Conservation (phyloP, 768 basidiomycete genomes). For the Cyclocybe cylindracea region DNA sequence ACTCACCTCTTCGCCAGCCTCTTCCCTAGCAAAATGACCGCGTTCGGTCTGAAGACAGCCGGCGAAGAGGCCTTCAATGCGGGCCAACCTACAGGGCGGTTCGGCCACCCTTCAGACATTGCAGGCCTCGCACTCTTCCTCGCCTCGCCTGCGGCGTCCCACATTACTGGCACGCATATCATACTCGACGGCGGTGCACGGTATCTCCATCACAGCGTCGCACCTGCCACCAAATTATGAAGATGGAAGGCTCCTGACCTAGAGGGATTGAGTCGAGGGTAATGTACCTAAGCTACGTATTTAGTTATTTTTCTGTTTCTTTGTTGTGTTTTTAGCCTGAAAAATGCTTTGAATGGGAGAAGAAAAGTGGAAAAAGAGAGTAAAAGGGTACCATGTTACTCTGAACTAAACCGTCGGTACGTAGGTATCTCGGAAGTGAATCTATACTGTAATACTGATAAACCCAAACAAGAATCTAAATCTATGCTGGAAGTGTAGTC, state of each 20-base stretch:
- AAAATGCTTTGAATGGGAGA: background rate
- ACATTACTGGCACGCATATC: conserved; percentile 74
- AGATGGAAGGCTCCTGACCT: background rate
- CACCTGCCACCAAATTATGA: conserved; percentile 36
- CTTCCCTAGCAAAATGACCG: conserved; percentile 87
- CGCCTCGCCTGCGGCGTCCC: conserved; percentile 68
- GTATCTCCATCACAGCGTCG: conserved; percentile 25
- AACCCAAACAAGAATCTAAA: no score
- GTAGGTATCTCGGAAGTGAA: no score
- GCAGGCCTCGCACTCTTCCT: conserved; percentile 74
- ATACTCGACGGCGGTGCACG: conserved; percentile 69
- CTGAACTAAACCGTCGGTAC: no score
- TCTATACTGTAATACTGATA: no score
- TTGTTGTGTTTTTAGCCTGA: background rate
- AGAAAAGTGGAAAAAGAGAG: no score
- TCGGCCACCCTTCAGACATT: conserved; percentile 65
- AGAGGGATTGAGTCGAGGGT: background rate
- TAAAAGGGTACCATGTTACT: no score
- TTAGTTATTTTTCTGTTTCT: no score
- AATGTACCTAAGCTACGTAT: no score
- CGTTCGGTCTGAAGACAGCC: conserved; percentile 58
- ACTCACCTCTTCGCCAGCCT: conserved; percentile 27
- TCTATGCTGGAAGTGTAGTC: no score
- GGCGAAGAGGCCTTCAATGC: conserved; percentile 55
- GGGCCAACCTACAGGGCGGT: conserved; percentile 69